Evolutionary conservation across 768 basidiomycete genomes (phyloP).

Genomic region (Pisolithus marmoratus): DNA sequence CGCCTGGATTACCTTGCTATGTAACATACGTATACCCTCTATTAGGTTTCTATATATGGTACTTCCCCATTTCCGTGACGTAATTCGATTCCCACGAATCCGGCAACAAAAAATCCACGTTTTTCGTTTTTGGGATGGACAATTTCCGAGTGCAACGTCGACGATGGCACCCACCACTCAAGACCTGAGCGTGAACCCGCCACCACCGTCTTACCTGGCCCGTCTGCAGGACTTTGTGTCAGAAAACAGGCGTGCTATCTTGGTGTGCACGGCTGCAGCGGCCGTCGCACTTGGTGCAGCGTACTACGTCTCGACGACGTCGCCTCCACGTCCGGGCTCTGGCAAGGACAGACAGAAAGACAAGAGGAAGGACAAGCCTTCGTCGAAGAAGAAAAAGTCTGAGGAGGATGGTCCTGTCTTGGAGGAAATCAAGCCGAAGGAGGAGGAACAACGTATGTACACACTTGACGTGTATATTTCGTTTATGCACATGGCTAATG

Average conservation of each 20-base stretch:
- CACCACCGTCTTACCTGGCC: slow-evolving; percentile 42
- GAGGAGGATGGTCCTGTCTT: slow-evolving; percentile 68
- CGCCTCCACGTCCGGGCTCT: slow-evolving; percentile 21
- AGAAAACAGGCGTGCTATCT: slow-evolving; percentile 73
- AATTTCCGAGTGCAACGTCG: no score
- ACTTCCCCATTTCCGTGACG: no score
- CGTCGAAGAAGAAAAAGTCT: slow-evolving; percentile 55
- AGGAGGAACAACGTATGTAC: slow-evolving; percentile 28
- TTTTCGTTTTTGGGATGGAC: no score
- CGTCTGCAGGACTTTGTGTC: slow-evolving; percentile 64
- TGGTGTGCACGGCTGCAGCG: slow-evolving; percentile 69
- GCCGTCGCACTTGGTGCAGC: slow-evolving; percentile 66
- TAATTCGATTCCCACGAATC: no score
- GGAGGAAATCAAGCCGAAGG: slow-evolving; percentile 61
- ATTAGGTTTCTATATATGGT: no score
- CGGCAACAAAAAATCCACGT: no score
- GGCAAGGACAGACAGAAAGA: slow-evolving; percentile 47
- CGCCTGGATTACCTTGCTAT: no score
- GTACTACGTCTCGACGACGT: slow-evolving; percentile 64
- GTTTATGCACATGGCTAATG: slow-evolving; percentile 1
- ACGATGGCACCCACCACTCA: neutral
- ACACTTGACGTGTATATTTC: neutral
- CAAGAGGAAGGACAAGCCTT: slow-evolving; percentile 34
- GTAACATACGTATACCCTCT: no score
- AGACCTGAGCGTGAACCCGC: neutral